These are phyloP conservation scores for Rhododendron ovatum DNA, from an alignment of 148 eudicot genomes.

Conservation along the genomic window DNA sequence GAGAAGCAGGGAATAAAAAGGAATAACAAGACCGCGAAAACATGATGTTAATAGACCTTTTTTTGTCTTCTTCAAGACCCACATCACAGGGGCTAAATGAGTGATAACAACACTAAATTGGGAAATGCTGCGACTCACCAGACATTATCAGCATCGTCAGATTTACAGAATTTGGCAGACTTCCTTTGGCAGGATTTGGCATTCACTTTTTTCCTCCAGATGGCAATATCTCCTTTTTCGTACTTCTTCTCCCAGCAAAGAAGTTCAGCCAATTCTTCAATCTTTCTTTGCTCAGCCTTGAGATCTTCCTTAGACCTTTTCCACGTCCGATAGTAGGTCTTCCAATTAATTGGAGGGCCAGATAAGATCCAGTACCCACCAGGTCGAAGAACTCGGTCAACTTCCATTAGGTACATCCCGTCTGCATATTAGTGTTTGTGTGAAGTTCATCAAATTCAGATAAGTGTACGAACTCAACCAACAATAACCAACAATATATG, in stretches of 20 bases:
- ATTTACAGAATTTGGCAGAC: constrained; percentile 15
- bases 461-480: background rate
- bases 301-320: constrained; percentile 27
- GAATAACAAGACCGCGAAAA: constrained; percentile 12
- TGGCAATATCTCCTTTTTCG: constrained; percentile 29
- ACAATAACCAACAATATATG: background rate
- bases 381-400: constrained; percentile 12
- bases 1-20: background rate
- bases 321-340: constrained; percentile 36
- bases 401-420: constrained; percentile 25
- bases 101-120: background rate
- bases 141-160: constrained; percentile 22
- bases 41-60: constrained; percentile 11
- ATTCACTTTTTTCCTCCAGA: constrained; percentile 25
- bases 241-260: constrained; percentile 34
- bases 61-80: constrained; percentile 28
- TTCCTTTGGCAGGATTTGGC: constrained; percentile 13
- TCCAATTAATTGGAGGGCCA: constrained; percentile 13
- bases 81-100: constrained; percentile 17
- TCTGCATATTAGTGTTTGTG: constrained; percentile 3
- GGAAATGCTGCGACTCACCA: constrained; percentile 14
- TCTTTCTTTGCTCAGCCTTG: constrained; percentile 23
- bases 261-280: constrained; percentile 28
- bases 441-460: background rate
- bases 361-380: constrained; percentile 12